Percentiles rank a stretch among this genome's conserved stretches.
These are phyloP conservation scores for Rhododendron ovatum DNA, from an alignment of 148 eudicot genomes.

Conservation along the genomic window DNA sequence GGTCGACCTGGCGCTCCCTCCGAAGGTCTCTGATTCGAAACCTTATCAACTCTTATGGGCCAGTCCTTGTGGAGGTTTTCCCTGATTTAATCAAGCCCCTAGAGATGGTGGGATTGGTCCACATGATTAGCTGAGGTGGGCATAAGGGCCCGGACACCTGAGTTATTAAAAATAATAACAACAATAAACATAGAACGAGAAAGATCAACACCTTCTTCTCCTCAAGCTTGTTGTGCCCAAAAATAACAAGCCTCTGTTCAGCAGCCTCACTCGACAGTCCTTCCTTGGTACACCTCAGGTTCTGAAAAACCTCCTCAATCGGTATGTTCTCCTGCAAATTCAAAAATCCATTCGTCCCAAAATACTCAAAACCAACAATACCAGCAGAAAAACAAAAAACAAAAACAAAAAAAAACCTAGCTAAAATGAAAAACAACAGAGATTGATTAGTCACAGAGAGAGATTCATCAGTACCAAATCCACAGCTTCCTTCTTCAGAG, in stretches of 20 bases:
- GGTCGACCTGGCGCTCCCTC: not conserved
- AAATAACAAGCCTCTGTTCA: conserved; percentile 56
- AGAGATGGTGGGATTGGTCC: not conserved
- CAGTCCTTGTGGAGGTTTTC: not conserved
- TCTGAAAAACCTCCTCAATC: conserved; percentile 75
- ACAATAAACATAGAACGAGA: conserved; percentile 5
- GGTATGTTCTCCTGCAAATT: conserved; percentile 69
- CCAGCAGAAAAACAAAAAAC: no score
- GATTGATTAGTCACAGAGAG: conserved; percentile 16
- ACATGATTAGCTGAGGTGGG: no score
- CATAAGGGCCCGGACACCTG: not conserved
- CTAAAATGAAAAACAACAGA: not conserved
- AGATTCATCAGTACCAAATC: conserved; percentile 58
- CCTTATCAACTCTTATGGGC: not conserved
- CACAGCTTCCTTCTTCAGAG: conserved; percentile 72
- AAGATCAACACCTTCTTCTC: conserved; percentile 54
- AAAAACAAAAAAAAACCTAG: not conserved
- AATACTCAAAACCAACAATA: not conserved
- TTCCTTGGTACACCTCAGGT: conserved; percentile 62
- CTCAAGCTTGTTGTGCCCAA: conserved; percentile 80
- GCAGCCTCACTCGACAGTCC: conserved; percentile 63
- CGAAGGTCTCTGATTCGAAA: not conserved
- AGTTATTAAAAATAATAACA: not conserved
- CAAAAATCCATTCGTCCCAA: not conserved
- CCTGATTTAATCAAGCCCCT: not conserved